These are phyloP conservation scores for Aulographum hederae DNA, from an alignment of 2,329 filamentous ascomycete genomes.

Conservation along the genomic window DNA sequence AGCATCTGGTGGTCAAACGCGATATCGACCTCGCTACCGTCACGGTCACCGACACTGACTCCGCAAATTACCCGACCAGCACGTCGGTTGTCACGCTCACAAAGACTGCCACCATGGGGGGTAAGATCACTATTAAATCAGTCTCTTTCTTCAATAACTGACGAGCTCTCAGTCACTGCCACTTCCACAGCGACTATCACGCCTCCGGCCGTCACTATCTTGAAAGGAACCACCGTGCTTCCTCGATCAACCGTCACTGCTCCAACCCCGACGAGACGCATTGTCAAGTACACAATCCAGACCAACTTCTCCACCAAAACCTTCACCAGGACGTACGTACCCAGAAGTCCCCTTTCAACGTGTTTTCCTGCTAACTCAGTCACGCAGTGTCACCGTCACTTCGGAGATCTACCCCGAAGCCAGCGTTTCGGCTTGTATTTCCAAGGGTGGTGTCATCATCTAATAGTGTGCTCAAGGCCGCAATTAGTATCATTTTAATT, in stretches of 20 bases:
- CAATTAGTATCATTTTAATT: too few species aligned
- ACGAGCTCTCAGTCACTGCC: constrained; percentile 5
- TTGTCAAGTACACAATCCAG: constrained; percentile 9
- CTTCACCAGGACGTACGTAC: constrained; percentile 8
- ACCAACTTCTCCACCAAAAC: constrained; percentile 8
- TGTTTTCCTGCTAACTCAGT: too few species aligned
- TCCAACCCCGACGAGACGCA: constrained; percentile 11
- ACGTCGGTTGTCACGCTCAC: constrained; percentile 10
- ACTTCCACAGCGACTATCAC: constrained; percentile 8
- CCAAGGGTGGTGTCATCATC: too few species aligned
- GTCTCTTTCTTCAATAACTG: background rate
- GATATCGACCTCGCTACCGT: constrained; percentile 17
- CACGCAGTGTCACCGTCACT: too few species aligned
- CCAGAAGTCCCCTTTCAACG: too few species aligned
- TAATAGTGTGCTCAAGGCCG: too few species aligned
- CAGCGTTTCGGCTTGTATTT: too few species aligned
- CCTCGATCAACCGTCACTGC: constrained; percentile 10
- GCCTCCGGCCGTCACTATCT: constrained; percentile 10
- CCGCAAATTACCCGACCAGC: constrained; percentile 11
- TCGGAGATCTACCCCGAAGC: too few species aligned
- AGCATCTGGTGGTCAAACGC: constrained; percentile 9
- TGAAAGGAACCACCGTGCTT: constrained; percentile 8
- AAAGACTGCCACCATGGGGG: constrained; percentile 6
- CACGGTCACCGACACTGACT: constrained; percentile 14
- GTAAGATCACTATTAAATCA: constrained; percentile 3